Conservation (phyloP, 495 filamentous ascomycete genomes). For the Hypoxylon fragiforme region DNA sequence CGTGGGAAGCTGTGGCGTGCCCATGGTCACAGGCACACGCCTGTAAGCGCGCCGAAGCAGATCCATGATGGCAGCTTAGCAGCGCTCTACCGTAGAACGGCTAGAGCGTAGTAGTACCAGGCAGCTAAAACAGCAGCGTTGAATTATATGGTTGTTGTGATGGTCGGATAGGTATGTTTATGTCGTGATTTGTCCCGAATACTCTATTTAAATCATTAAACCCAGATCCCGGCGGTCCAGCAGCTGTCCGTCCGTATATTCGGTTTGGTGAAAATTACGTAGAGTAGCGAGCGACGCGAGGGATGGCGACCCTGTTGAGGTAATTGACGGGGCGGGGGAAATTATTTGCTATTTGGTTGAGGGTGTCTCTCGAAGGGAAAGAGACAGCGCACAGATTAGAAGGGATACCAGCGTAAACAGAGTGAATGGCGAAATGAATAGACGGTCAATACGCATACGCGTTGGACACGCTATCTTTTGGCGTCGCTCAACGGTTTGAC, state of each 20-base stretch:
- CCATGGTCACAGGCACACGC: conserved; percentile 47
- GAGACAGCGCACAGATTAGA: background rate
- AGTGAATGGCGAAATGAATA: background rate
- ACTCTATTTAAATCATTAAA: conserved; percentile 17
- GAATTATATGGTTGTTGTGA: background rate
- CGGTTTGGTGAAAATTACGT: conserved; percentile 10
- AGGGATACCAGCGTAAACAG: background rate
- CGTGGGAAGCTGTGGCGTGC: conserved; percentile 46
- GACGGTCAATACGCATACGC: conserved; percentile 24
- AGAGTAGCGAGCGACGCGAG: conserved; percentile 36
- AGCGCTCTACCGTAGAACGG: conserved; percentile 11
- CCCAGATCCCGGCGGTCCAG: conserved; percentile 7
- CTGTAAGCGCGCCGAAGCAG: conserved; percentile 57
- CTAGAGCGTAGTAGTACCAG: background rate
- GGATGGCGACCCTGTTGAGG: conserved; percentile 12
- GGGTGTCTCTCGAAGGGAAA: background rate
- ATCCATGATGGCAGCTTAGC: conserved; percentile 49
- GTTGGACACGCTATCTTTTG: conserved; percentile 24
- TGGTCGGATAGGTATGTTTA: background rate
- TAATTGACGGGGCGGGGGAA: conserved; percentile 3
- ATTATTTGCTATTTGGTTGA: too few species aligned
- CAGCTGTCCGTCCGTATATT: conserved; percentile 23
- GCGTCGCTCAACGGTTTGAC: conserved; percentile 18
- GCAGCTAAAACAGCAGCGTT: background rate
- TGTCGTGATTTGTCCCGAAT: conserved; percentile 14